phyloP scores from a whole-genome alignment of 768 basidiomycete genomes.

The Lepiota venenata region DNA sequence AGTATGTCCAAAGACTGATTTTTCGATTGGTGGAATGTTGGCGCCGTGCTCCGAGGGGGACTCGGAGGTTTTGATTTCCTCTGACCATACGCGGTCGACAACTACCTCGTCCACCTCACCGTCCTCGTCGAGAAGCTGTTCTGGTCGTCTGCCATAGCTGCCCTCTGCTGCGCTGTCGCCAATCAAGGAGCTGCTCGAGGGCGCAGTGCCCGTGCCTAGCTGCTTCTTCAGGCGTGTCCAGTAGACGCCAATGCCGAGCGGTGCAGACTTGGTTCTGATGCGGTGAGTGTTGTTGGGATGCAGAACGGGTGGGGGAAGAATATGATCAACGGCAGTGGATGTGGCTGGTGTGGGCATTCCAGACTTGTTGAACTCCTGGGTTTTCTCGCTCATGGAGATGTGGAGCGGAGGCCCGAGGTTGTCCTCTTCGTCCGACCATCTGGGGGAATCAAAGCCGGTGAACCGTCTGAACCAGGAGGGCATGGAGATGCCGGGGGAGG shows the following conservation, averaged over 20 bases:
- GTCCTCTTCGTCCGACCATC: slow-evolving; percentile 17
- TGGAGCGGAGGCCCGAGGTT: slow-evolving; percentile 10
- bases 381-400: slow-evolving; percentile 15
- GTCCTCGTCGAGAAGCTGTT: slow-evolving; percentile 23
- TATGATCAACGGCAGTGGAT: slow-evolving; percentile 23
- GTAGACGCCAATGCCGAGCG: slow-evolving; percentile 40
- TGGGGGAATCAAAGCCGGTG: slow-evolving; percentile 9
- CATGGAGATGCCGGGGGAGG: slow-evolving; percentile 15
- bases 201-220: slow-evolving; percentile 52
- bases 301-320: slow-evolving; percentile 41
- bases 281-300: slow-evolving; percentile 21
- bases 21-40: slow-evolving; percentile 14
- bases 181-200: slow-evolving; percentile 49
- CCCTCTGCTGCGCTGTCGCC: slow-evolving; percentile 46
- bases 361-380: slow-evolving; percentile 3
- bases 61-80: slow-evolving; percentile 51
- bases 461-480: slow-evolving; percentile 20
- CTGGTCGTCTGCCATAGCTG: slow-evolving; percentile 26
- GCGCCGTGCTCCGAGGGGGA: slow-evolving; percentile 49
- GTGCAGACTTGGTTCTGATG: slow-evolving; percentile 30
- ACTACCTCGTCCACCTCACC: slow-evolving; percentile 66
- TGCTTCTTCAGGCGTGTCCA: slow-evolving; percentile 50
- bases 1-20: neutral
- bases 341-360: slow-evolving; percentile 18
- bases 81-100: slow-evolving; percentile 69